phyloP scores from a whole-genome alignment of 306 rosid genomes.

The Vigna hirtella region DNA sequence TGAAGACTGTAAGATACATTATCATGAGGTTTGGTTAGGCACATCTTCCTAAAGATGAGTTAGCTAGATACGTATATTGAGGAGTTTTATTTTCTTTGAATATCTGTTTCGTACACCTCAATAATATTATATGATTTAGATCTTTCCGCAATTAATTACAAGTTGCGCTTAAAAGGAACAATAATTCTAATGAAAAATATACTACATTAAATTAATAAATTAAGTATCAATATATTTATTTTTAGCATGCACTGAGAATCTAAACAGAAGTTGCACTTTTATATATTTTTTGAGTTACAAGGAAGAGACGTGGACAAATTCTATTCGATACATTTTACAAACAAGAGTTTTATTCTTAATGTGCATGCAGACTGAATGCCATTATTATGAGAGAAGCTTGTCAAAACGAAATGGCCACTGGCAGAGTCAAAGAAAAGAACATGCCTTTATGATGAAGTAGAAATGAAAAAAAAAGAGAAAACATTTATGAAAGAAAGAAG shows the following conservation, averaged over 20 bases:
- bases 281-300: background rate
- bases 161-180: background rate
- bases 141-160: background rate
- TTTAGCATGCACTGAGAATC: background rate
- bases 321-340: background rate
- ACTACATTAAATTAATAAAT: background rate
- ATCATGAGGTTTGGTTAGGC: background rate
- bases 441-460: constrained; percentile 9
- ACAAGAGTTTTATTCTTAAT: constrained; percentile 3
- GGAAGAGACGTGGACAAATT: background rate
- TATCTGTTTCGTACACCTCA: too few relatives aligned
- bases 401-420: constrained; percentile 15
- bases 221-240: background rate
- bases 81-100: background rate
- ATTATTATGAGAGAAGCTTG: constrained; percentile 24
- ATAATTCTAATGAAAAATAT: background rate
- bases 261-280: background rate
- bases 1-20: background rate
- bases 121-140: background rate
- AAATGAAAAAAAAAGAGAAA: background rate
- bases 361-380: background rate
- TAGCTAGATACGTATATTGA: background rate
- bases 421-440: constrained; percentile 13
- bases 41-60: constrained; percentile 1
- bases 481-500: background rate